Percentiles rank a stretch among this genome's conserved stretches.
Evolutionary conservation across 1,284 basidiomycete species (phyloP).

Genomic region (Pisolithus thermaeus): DNA sequence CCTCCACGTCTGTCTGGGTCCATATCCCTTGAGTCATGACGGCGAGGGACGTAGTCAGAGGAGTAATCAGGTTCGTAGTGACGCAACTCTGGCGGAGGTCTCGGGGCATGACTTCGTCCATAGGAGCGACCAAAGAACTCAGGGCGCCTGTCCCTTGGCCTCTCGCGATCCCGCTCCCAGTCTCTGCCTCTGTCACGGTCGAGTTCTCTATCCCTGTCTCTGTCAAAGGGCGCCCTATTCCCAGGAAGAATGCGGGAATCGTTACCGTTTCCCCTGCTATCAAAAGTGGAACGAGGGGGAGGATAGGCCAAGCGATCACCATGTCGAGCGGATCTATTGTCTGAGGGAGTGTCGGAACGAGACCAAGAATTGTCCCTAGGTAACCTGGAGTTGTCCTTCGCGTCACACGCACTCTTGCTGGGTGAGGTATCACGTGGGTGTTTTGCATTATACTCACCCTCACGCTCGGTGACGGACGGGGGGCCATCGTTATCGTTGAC

Average conservation of each 20-base stretch:
- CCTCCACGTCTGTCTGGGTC: conserved; percentile 24
- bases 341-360: conserved; percentile 8
- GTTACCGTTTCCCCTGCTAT: conserved; percentile 11
- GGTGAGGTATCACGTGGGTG: conserved; percentile 11
- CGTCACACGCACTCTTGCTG: conserved; percentile 11
- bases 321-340: conserved; percentile 16
- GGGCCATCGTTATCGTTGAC: conserved; percentile 6
- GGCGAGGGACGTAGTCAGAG: conserved; percentile 25
- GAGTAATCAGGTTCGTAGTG: conserved; percentile 38
- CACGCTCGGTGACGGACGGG: conserved; percentile 2
- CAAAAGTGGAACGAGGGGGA: conserved; percentile 9
- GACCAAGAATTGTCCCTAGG: conserved; percentile 18
- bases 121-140: conserved; percentile 32
- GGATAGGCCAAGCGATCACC: conserved; percentile 14
- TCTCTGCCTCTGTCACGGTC: conserved; percentile 31
- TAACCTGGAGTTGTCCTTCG: conserved; percentile 14
- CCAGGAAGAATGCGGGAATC: conserved; percentile 16
- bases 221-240: conserved; percentile 20
- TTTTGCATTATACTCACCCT: conserved; percentile 19
- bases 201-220: conserved; percentile 29
- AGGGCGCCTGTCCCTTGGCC: conserved; percentile 30
- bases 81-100: conserved; percentile 38
- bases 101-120: conserved; percentile 32
- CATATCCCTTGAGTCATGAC: conserved; percentile 27
- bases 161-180: conserved; percentile 29